These are phyloP conservation scores for Annulohypoxylon bovei DNA, from an alignment of 495 filamentous ascomycete genomes.

Conservation along the genomic window DNA sequence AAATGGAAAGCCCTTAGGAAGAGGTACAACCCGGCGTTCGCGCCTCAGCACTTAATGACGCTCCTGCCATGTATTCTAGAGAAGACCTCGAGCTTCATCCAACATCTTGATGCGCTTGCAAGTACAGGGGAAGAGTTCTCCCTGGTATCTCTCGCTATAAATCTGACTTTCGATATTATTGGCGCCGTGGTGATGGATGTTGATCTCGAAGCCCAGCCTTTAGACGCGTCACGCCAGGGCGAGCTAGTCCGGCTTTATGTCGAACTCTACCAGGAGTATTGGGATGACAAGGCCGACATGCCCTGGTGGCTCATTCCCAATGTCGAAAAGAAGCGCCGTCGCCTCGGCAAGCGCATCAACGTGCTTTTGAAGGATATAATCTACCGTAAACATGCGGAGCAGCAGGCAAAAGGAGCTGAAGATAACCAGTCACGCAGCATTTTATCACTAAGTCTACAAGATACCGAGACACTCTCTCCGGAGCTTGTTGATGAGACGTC, in stretches of 20 bases:
- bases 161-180: conserved; percentile 43
- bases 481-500: conserved; percentile 36
- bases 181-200: conserved; percentile 49
- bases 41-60: conserved; percentile 42
- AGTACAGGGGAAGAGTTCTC: conserved; percentile 31
- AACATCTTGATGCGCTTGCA: conserved; percentile 21
- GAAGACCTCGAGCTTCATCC: conserved; percentile 36
- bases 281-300: conserved; percentile 13
- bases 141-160: neutral
- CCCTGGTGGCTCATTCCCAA: conserved; percentile 21
- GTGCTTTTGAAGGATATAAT: conserved; percentile 13
- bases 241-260: conserved; percentile 13
- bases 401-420: neutral
- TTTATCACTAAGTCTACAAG: conserved; percentile 48
- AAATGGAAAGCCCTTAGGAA: conserved; percentile 47
- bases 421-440: conserved; percentile 38
- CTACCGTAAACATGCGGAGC: neutral
- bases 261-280: conserved; percentile 18
- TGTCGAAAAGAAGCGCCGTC: neutral
- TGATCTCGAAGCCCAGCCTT: conserved; percentile 49
- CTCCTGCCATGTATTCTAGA: conserved; percentile 47
- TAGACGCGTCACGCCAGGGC: conserved; percentile 5
- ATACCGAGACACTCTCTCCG: conserved; percentile 33
- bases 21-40: conserved; percentile 47
- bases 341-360: conserved; percentile 7